phyloP scores from a whole-genome alignment of 768 basidiomycete genomes.

The Boletus speciosus region DNA sequence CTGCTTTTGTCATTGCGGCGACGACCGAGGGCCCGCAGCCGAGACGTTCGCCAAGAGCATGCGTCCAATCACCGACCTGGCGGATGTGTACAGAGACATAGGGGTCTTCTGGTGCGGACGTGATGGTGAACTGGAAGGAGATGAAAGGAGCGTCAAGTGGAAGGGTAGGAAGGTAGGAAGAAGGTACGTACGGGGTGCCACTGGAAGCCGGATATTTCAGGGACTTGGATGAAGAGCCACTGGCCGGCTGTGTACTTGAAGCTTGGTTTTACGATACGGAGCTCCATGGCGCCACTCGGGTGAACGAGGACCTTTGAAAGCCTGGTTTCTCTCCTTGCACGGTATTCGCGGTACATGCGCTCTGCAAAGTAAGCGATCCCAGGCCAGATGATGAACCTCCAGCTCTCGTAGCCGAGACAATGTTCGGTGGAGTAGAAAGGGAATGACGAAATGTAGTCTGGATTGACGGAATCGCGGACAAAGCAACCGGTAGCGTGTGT shows the following conservation, averaged over 20 bases:
- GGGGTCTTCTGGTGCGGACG: conserved; percentile 91
- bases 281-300: conserved; percentile 90
- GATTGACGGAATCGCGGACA: conserved; percentile 78
- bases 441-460: conserved; percentile 67
- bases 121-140: conserved; percentile 79
- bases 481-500: conserved; percentile 93
- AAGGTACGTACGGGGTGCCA: conserved; percentile 88
- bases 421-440: conserved; percentile 87
- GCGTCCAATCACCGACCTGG: conserved; percentile 89
- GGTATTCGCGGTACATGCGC: conserved; percentile 77
- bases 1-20: conserved; percentile 71
- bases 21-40: conserved; percentile 78
- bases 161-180: background rate
- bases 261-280: conserved; percentile 86
- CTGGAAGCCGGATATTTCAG: conserved; percentile 77
- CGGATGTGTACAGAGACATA: conserved; percentile 91
- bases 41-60: conserved; percentile 78
- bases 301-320: conserved; percentile 87
- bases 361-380: conserved; percentile 88
- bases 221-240: conserved; percentile 89
- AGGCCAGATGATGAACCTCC: conserved; percentile 91
- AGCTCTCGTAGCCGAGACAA: conserved; percentile 88
- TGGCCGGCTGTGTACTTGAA: conserved; percentile 91
- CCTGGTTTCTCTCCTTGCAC: conserved; percentile 72
- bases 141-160: background rate